phyloP scores from a whole-genome alignment of 371 early-diverging fungal genomes.

The Sporodiniella umbellata region DNA sequence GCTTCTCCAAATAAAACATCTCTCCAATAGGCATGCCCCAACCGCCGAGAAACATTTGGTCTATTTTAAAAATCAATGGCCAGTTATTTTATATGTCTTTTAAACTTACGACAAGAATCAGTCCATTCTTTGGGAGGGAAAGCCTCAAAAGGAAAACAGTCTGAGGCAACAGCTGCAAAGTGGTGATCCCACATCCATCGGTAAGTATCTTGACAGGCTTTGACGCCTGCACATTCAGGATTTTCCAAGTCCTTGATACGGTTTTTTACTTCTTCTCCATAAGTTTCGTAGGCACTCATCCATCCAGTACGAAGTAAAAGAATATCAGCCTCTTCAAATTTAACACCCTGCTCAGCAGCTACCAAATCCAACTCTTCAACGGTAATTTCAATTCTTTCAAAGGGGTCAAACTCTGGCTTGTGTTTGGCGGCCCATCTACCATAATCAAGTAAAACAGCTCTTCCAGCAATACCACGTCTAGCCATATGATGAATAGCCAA shows the following conservation, averaged over 20 bases:
- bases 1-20: slow-evolving; percentile 31
- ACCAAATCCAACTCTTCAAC: slow-evolving; percentile 36
- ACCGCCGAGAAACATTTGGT: slow-evolving; percentile 33
- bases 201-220: slow-evolving; percentile 39
- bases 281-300: slow-evolving; percentile 20
- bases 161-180: slow-evolving; percentile 40
- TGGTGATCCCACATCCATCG: slow-evolving; percentile 46
- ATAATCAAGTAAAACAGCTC: slow-evolving; percentile 43
- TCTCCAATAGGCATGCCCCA: slow-evolving; percentile 48
- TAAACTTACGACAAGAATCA: slow-evolving; percentile 23
- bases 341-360: slow-evolving; percentile 31
- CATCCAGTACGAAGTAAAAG: slow-evolving; percentile 40
- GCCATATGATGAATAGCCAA: slow-evolving; percentile 45
- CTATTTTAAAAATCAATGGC: slow-evolving; percentile 16
- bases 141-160: slow-evolving; percentile 36
- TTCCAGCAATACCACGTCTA: slow-evolving; percentile 40
- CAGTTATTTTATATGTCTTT: background rate
- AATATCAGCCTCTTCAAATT: slow-evolving; percentile 38
- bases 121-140: slow-evolving; percentile 27
- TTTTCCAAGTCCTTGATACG: slow-evolving; percentile 5
- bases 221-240: slow-evolving; percentile 30
- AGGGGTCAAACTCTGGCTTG: slow-evolving; percentile 26
- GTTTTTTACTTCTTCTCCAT: slow-evolving; percentile 7
- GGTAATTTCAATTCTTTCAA: slow-evolving; percentile 26
- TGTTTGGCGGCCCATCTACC: slow-evolving; percentile 33